These are phyloP conservation scores for Agaricus blazei DNA, from an alignment of 768 basidiomycete genomes.

Conservation along the genomic window DNA sequence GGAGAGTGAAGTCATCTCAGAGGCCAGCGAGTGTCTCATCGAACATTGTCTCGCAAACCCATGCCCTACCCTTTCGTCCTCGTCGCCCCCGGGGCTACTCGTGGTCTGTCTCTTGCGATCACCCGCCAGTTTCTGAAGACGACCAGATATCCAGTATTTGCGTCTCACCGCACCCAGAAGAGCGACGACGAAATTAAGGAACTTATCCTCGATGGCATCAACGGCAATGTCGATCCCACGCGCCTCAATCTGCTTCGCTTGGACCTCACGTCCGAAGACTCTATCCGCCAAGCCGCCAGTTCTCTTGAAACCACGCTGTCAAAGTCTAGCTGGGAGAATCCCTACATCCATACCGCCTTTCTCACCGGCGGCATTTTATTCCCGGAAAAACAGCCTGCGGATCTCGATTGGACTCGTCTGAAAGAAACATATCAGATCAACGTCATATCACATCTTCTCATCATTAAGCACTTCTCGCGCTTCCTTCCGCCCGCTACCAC, in stretches of 20 bases:
- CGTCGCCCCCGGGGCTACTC: slow-evolving; percentile 46
- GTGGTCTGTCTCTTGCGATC: slow-evolving; percentile 52
- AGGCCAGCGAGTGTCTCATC: slow-evolving; percentile 3
- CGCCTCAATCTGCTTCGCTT: slow-evolving; percentile 43
- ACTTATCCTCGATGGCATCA: slow-evolving; percentile 37
- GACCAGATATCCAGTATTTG: slow-evolving; percentile 47
- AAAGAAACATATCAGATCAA: slow-evolving; percentile 49
- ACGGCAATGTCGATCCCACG: slow-evolving; percentile 31
- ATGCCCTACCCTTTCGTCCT: slow-evolving; percentile 41
- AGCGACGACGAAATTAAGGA: slow-evolving; percentile 30
- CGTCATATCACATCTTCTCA: slow-evolving; percentile 52
- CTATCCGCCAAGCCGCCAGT: slow-evolving; percentile 44
- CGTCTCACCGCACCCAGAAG: slow-evolving; percentile 41
- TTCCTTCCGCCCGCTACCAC: slow-evolving; percentile 42
- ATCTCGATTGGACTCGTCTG: slow-evolving; percentile 37
- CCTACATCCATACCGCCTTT: slow-evolving; percentile 51
- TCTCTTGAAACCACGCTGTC: slow-evolving; percentile 30
- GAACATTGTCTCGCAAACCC: slow-evolving; percentile 3
- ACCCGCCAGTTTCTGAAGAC: slow-evolving; percentile 47
- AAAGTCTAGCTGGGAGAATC: slow-evolving; percentile 17
- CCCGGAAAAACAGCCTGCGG: slow-evolving; percentile 49
- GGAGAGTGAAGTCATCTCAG: neutral
- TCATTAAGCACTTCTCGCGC: slow-evolving; percentile 57
- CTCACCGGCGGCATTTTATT: slow-evolving; percentile 50
- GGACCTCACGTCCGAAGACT: slow-evolving; percentile 46